A percentile compares a stretch with the other conserved stretches of the same genome.
Conservation (phyloP, 2,329 filamentous ascomycete genomes). For the Aureobasidium sp. region DNA sequence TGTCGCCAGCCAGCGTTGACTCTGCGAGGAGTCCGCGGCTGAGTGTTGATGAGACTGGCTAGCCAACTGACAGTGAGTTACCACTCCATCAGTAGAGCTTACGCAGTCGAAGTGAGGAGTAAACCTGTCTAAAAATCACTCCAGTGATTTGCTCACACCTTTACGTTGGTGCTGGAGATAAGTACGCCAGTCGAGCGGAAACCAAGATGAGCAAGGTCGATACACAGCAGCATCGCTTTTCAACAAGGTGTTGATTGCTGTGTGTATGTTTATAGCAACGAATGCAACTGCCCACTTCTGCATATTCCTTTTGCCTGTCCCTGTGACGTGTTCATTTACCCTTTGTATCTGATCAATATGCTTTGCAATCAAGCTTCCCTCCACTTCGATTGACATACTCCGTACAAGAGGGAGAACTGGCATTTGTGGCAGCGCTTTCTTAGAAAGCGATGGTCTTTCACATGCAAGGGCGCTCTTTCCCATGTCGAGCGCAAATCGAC, state of each 20-base stretch:
- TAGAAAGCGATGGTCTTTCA: not conserved
- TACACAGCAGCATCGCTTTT: not conserved
- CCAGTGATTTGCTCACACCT: constrained; percentile 5
- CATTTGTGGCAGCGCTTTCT: not conserved
- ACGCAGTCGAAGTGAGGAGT: not conserved
- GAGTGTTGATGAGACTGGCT: not conserved
- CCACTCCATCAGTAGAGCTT: not conserved
- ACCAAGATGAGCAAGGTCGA: constrained; percentile 4
- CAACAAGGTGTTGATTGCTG: not conserved
- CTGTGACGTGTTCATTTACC: not conserved
- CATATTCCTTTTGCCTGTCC: not conserved
- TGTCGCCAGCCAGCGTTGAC: not conserved
- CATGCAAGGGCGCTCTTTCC: not conserved
- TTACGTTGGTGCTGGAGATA: constrained; percentile 3
- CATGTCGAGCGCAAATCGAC: not conserved
- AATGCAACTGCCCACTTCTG: not conserved
- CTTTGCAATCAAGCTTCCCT: not conserved
- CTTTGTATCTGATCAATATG: not conserved
- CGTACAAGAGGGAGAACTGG: too few relatives aligned
- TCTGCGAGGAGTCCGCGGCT: not conserved
- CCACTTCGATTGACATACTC: not conserved
- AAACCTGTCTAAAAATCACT: constrained; percentile 9
- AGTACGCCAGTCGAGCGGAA: constrained; percentile 9
- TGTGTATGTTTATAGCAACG: not conserved
- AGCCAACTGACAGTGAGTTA: not conserved